These are phyloP conservation scores for Kwoniella sp. DNA, from an alignment of 768 basidiomycete genomes.

Conservation along the genomic window DNA sequence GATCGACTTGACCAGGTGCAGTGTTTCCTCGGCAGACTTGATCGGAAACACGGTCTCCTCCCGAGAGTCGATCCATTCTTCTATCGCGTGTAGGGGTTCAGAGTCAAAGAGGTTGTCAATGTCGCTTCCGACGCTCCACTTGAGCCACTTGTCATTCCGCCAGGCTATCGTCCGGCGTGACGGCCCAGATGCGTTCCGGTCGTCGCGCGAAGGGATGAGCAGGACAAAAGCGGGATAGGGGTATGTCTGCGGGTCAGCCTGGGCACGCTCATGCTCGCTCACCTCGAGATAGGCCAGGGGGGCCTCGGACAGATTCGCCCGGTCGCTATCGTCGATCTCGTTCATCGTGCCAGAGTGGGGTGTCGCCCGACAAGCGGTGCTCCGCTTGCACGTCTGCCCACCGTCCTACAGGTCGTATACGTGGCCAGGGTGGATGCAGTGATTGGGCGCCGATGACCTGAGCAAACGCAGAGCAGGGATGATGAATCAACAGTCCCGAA, in stretches of 20 bases:
- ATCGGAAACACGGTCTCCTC: background rate
- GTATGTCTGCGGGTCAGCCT: constrained; percentile 10
- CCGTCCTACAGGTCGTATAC: too few species aligned
- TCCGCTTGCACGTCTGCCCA: too few species aligned
- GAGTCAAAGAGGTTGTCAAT: background rate
- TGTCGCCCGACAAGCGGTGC: too few species aligned
- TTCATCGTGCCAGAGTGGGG: too few species aligned
- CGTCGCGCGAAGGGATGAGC: background rate
- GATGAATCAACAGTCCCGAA: too few species aligned
- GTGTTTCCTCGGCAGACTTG: background rate
- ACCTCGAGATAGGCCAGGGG: constrained; percentile 1
- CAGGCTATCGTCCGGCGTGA: constrained; percentile 14
- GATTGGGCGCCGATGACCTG: too few species aligned
- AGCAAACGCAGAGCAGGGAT: too few species aligned
- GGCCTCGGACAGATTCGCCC: too few species aligned
- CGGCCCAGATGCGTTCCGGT: constrained; percentile 21
- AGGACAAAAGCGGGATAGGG: constrained; percentile 38
- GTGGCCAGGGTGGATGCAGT: too few species aligned
- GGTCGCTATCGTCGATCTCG: too few species aligned
- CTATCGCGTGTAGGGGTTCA: background rate
- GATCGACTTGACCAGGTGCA: background rate
- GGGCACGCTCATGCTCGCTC: background rate
- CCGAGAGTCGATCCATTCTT: background rate
- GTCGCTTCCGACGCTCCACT: background rate
- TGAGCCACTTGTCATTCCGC: constrained; percentile 3